phyloP scores from a whole-genome alignment of 257 asterid species.

The Solanum piurae region DNA sequence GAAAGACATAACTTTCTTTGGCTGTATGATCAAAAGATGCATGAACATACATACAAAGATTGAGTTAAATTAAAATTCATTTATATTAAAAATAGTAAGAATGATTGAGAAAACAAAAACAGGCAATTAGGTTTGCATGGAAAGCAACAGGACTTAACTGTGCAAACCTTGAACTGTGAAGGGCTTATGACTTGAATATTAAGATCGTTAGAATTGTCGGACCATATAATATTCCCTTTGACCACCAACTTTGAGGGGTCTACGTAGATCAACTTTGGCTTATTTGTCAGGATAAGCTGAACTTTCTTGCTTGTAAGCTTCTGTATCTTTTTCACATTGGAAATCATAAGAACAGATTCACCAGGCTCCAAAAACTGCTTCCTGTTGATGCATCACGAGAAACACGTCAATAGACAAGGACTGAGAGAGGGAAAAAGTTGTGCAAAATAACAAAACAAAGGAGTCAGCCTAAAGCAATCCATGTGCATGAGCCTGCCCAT shows the following conservation, averaged over 20 bases:
- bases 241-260: slow-evolving; percentile 80
- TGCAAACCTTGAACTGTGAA: slow-evolving; percentile 76
- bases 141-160: slow-evolving; percentile 40
- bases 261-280: slow-evolving; percentile 78
- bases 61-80: background rate
- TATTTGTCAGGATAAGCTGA: slow-evolving; percentile 92
- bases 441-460: background rate
- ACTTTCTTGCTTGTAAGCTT: slow-evolving; percentile 91
- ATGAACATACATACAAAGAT: background rate
- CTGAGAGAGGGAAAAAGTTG: background rate
- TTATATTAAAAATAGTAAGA: background rate
- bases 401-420: background rate
- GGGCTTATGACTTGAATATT: slow-evolving; percentile 80
- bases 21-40: slow-evolving; percentile 30
- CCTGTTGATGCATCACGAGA: slow-evolving; percentile 32
- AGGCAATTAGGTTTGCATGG: background rate
- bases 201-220: slow-evolving; percentile 79
- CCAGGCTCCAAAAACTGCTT: slow-evolving; percentile 95
- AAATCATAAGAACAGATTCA: slow-evolving; percentile 94
- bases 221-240: slow-evolving; percentile 84
- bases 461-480: background rate
- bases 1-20: slow-evolving; percentile 70
- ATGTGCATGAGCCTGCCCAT: background rate
- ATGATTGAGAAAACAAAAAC: background rate
- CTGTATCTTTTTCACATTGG: slow-evolving; percentile 85